Percentiles rank a stretch among this genome's conserved stretches.
These are phyloP conservation scores for Senecio squalidus DNA, from an alignment of 140 eudicot genomes.

Conservation along the genomic window DNA sequence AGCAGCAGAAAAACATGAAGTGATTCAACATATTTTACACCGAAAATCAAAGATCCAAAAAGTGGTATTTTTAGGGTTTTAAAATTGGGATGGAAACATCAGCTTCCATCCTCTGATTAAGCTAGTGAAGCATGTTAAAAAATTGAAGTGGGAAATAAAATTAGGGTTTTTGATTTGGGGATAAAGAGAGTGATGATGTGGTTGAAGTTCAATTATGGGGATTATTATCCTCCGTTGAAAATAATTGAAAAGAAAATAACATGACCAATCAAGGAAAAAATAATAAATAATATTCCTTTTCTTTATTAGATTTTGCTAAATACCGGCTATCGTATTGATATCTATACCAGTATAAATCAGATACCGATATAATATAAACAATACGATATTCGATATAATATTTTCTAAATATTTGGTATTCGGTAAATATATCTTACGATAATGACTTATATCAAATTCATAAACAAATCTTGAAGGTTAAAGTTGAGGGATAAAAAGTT, in stretches of 20 bases:
- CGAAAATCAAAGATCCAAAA: too few relatives aligned
- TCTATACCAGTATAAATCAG: too few relatives aligned
- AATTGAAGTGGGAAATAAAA: too few relatives aligned
- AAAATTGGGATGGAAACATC: conserved; percentile 64
- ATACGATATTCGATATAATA: too few relatives aligned
- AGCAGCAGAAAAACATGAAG: conserved; percentile 24
- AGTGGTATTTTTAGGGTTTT: conserved; percentile 35
- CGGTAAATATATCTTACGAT: too few relatives aligned
- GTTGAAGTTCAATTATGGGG: neutral
- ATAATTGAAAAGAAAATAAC: neutral
- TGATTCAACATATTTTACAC: conserved; percentile 41
- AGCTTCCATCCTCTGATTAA: conserved; percentile 65
- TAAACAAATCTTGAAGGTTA: too few relatives aligned
- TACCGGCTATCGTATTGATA: too few relatives aligned
- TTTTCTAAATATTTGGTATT: too few relatives aligned
- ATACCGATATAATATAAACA: conserved; percentile 6
- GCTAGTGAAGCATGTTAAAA: conserved; percentile 27
- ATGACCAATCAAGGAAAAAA: neutral
- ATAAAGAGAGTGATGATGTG: neutral
- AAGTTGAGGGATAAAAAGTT: too few relatives aligned
- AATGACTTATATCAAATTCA: too few relatives aligned
- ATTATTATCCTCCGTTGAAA: conserved; percentile 24
- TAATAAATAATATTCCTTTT: conserved; percentile 13
- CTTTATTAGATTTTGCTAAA: neutral
- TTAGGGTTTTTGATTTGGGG: neutral